phyloP scores from a whole-genome alignment of 139 green algal species.

The Coelastrella sp. region DNA sequence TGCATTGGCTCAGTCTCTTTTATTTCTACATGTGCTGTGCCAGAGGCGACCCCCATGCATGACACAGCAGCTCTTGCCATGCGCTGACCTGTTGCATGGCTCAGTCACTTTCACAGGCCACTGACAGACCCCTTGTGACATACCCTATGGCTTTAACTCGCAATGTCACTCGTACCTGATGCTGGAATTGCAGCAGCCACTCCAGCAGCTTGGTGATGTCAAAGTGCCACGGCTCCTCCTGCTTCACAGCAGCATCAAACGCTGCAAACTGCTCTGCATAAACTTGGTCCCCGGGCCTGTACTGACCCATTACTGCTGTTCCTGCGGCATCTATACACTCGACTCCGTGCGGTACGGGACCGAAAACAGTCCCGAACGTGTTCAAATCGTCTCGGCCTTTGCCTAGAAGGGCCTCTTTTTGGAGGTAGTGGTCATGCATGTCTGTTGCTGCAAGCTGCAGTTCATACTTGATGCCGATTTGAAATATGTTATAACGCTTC shows the following conservation, averaged over 20 bases:
- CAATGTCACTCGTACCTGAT: background rate
- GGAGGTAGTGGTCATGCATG: conserved; percentile 1
- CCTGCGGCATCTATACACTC: background rate
- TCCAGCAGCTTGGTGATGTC: conserved; percentile 14
- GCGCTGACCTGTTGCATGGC: too few relatives aligned
- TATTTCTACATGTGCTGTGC: background rate
- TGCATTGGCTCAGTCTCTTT: too few relatives aligned
- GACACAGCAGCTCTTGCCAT: too few relatives aligned
- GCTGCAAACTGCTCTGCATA: conserved; percentile 31
- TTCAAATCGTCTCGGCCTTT: conserved; percentile 5
- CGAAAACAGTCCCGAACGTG: background rate
- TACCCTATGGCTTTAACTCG: background rate
- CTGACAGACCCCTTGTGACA: background rate
- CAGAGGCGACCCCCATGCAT: too few relatives aligned
- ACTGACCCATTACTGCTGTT: background rate
- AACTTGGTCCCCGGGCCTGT: background rate
- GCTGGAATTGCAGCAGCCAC: background rate
- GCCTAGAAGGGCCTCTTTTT: conserved; percentile 16
- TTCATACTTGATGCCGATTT: conserved; percentile 12
- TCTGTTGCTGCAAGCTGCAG: background rate
- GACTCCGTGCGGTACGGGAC: background rate
- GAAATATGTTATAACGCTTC: background rate
- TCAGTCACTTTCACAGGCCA: too few relatives aligned
- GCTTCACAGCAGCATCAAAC: conserved; percentile 6
- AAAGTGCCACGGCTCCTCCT: conserved; percentile 2